Base-by-base conservation (phyloP, 1,284 basidiomycete species). In the Pseudozyma sp. region DNA sequence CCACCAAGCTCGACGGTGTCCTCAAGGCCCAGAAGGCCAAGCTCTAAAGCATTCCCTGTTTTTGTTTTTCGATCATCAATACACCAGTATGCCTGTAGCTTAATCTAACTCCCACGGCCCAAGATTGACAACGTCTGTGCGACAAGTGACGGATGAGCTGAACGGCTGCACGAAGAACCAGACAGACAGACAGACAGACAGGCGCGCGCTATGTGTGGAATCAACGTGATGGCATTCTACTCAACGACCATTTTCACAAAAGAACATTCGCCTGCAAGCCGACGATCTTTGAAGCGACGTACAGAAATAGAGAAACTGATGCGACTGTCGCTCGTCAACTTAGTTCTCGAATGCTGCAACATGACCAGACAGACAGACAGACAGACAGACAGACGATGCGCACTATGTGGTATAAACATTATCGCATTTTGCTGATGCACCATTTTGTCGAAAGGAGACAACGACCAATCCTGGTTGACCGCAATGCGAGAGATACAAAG, bases 11-110 rank as follows among this genome's bases (percentile, higher is more conserved):
- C 56, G 80, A 81, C 70, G 58, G 54, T 46, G 80, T 81, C 14
- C 79, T 81, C 68, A 80, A 80, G 77, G 53, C 67, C 55, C 78
- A 81, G 70, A 79, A 79, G 77, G 52, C 77, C 58, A 81, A 81
- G 78, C 68, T 81, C 65, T 81, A 78, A 80, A 39, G 34, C 33
- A 24, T 7, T 17, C 17, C 14, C 45, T 29, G 30, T 16, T 11
- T 11, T 29, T 11, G 35, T 37, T 37, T 37, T 37, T 14, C 8
- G 35, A 37, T 42, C 29, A 7, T 11, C 14, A 50, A 54, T 54
- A 62, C 45, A 49, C 14, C 34, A 7, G 29, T 9, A 53, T 52
- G 47, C 43, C 54, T 50, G 34, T 45, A 54, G 51, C 47, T 42
- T 55, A 30, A 40, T 45, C 8, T 54, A 39, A 35, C 7, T n/a